A percentile compares a stretch with the other conserved stretches of the same genome.
Evolutionary conservation across 192 early-diverging fungal genomes (phyloP).

Genomic region (Entrophospora sp.): DNA sequence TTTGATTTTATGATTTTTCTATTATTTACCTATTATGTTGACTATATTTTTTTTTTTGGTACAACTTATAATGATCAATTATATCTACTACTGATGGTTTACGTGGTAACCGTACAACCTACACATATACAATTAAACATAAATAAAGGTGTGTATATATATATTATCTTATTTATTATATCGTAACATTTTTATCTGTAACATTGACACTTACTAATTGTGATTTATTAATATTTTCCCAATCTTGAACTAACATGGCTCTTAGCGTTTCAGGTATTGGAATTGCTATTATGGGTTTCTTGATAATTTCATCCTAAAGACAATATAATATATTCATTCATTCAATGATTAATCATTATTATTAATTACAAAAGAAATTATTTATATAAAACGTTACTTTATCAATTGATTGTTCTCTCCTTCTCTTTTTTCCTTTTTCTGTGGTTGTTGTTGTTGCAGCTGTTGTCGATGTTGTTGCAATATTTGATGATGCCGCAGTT

Average conservation of each 20-base stretch:
- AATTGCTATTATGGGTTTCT: not conserved
- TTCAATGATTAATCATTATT: no score
- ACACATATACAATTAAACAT: not conserved
- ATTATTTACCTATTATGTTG: no score
- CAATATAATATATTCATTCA: no score
- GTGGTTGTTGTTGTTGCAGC: not conserved
- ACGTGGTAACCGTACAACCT: constrained; percentile 82
- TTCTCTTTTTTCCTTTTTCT: constrained; percentile 6
- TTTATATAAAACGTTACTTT: no score
- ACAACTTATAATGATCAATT: constrained; percentile 65
- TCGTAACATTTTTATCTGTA: not conserved
- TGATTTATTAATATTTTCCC: constrained; percentile 11
- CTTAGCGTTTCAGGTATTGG: not conserved
- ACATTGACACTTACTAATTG: not conserved
- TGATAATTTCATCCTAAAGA: not conserved
- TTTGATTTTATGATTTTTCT: no score
- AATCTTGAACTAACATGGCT: not conserved
- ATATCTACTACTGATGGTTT: constrained; percentile 67
- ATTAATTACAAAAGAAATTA: no score
- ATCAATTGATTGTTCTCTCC: constrained; percentile 5
- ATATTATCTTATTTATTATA: no score
- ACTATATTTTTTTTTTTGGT: no score
- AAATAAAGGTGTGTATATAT: no score
- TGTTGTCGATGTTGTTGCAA: constrained; percentile 22
- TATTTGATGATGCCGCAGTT: no score